A percentile compares a stretch with the other conserved stretches of the same genome.
Conservation (phyloP, 164 flowering plant species). For the Vitis riparia region DNA sequence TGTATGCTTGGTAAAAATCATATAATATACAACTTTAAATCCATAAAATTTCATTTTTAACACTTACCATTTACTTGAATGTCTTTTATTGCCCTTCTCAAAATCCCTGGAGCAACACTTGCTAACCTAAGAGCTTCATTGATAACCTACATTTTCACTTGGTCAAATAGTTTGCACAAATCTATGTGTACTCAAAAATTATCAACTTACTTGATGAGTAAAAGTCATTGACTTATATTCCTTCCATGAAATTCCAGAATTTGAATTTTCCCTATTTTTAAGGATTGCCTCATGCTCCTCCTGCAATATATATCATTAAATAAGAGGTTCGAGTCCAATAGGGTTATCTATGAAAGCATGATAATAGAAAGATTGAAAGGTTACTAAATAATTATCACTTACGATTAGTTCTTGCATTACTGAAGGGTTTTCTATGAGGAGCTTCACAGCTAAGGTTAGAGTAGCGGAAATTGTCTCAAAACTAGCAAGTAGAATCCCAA, state of each 20-base stretch:
- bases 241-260: conserved; percentile 23
- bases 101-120: conserved; percentile 9
- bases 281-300: conserved; percentile 22
- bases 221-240: conserved; percentile 36
- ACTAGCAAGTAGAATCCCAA: conserved; percentile 28
- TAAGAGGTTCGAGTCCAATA: background rate
- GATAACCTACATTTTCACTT: conserved; percentile 12
- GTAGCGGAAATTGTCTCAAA: conserved; percentile 23
- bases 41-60: background rate
- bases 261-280: background rate
- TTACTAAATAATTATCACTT: background rate
- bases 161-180: background rate
- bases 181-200: no score
- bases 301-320: background rate
- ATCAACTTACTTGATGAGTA: conserved; percentile 15
- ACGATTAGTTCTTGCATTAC: conserved; percentile 25
- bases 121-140: conserved; percentile 20
- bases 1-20: background rate
- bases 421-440: conserved; percentile 22
- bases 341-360: background rate
- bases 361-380: background rate
- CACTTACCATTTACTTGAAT: conserved; percentile 11
- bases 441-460: conserved; percentile 18
- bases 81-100: conserved; percentile 20
- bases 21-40: background rate